Evolutionary conservation across 2,329 filamentous ascomycete genomes (phyloP).

Genomic region (Teratosphaeria pseudoeucalypti): DNA sequence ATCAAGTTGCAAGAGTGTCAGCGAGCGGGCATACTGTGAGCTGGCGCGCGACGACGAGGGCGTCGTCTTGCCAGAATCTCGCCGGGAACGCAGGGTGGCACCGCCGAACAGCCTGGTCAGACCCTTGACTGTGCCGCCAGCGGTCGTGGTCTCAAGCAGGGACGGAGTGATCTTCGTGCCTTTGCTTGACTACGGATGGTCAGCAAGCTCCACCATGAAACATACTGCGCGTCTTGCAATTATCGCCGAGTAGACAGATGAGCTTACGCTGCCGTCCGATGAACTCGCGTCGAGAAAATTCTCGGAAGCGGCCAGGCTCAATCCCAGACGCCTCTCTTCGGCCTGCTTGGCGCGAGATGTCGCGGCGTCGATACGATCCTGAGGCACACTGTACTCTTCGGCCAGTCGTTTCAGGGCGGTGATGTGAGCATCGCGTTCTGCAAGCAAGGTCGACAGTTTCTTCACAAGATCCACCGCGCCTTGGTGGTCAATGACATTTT

Average conservation of each 20-base stretch:
- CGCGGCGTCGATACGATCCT: constrained; percentile 17
- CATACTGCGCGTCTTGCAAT: neutral
- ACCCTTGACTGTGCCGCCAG: constrained; percentile 8
- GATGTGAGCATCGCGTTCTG: constrained; percentile 25
- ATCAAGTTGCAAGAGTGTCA: neutral
- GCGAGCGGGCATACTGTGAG: constrained; percentile 6
- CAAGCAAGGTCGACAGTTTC: constrained; percentile 18
- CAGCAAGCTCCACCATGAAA: neutral
- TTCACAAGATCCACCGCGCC: constrained; percentile 21
- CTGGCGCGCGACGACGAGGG: constrained; percentile 19
- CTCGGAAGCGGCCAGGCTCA: constrained; percentile 15
- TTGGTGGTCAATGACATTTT: constrained; percentile 20
- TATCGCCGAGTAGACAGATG: neutral
- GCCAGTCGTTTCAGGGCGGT: constrained; percentile 23
- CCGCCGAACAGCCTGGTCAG: constrained; percentile 25
- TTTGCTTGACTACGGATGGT: neutral
- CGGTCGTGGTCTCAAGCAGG: neutral
- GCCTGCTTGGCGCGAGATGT: constrained; percentile 18
- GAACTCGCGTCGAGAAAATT: constrained; percentile 6
- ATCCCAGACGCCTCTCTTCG: constrained; percentile 18
- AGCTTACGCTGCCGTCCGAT: constrained; percentile 8
- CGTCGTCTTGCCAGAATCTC: neutral
- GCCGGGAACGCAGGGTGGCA: constrained; percentile 7
- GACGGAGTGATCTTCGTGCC: neutral
- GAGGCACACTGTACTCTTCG: constrained; percentile 23